Conservation (phyloP, 768 basidiomycete species). For the Coprinellus micaceus region DNA sequence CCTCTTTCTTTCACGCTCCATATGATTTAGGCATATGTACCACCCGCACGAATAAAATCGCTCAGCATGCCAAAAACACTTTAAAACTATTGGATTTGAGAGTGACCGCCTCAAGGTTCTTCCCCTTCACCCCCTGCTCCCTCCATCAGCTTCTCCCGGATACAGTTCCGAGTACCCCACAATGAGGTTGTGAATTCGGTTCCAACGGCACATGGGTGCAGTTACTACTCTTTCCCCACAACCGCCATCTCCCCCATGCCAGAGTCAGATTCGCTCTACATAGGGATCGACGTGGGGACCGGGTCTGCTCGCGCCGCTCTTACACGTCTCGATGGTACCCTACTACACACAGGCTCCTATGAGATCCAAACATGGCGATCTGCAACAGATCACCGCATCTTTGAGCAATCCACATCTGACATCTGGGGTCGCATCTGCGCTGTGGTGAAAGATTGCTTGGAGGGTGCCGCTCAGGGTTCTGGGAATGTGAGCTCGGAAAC, state of each 20-base stretch:
- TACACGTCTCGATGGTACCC: constrained; percentile 60
- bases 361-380: constrained; percentile 86
- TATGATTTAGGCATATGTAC: constrained; percentile 36
- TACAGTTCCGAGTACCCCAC: no score
- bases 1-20: constrained; percentile 17
- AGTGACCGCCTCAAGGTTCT: not conserved
- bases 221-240: not conserved
- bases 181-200: not conserved
- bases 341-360: constrained; percentile 76
- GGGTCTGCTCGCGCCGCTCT: constrained; percentile 90
- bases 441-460: constrained; percentile 61
- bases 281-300: constrained; percentile 86
- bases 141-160: no score
- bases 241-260: not conserved
- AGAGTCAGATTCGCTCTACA: constrained; percentile 41
- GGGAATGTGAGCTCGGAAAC: constrained; percentile 27
- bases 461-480: constrained; percentile 51
- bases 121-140: no score
- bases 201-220: not conserved
- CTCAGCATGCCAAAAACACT: constrained; percentile 5
- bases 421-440: constrained; percentile 75
- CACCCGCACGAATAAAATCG: constrained; percentile 23
- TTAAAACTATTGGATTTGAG: not conserved
- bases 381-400: constrained; percentile 81
- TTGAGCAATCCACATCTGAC: constrained; percentile 90